phyloP scores from a whole-genome alignment of 495 filamentous ascomycete species.

The Trypethelium eluteriae region DNA sequence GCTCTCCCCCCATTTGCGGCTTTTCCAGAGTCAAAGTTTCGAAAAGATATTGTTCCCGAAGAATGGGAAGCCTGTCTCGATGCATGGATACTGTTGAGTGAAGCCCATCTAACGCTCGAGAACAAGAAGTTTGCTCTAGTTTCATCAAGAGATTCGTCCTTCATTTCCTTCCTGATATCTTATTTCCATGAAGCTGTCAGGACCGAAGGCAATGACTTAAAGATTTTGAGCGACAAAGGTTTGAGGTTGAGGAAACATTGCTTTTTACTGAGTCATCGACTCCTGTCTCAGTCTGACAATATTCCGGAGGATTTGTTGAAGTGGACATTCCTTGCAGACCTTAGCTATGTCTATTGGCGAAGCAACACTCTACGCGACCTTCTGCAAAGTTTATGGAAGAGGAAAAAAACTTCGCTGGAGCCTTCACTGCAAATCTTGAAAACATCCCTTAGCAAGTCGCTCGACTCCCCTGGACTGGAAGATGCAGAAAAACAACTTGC shows the following conservation, averaged over 20 bases:
- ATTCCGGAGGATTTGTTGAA: slow-evolving; percentile 43
- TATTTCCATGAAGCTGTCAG: slow-evolving; percentile 46
- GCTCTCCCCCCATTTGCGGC: slow-evolving; percentile 62
- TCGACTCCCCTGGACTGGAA: slow-evolving; percentile 42
- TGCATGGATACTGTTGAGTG: slow-evolving; percentile 62
- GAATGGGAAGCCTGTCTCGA: slow-evolving; percentile 76
- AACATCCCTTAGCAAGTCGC: slow-evolving; percentile 38
- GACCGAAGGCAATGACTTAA: slow-evolving; percentile 27
- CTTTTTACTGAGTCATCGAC: slow-evolving; percentile 52
- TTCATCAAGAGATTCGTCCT: slow-evolving; percentile 46
- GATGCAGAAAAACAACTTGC: slow-evolving; percentile 41
- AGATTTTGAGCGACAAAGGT: slow-evolving; percentile 43
- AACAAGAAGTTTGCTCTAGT: slow-evolving; percentile 44
- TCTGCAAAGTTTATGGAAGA: slow-evolving; percentile 42
- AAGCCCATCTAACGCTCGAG: slow-evolving; percentile 54
- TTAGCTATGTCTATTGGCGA: slow-evolving; percentile 49
- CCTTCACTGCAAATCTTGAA: slow-evolving; percentile 44
- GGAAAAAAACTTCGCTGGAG: slow-evolving; percentile 37
- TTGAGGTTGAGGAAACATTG: slow-evolving; percentile 50
- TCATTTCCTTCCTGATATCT: slow-evolving; percentile 52
- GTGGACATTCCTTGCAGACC: slow-evolving; percentile 52
- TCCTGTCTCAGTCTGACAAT: slow-evolving; percentile 38
- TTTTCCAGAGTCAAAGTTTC: slow-evolving; percentile 62
- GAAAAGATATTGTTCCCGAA: slow-evolving; percentile 52
- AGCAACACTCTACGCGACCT: slow-evolving; percentile 40